These are phyloP conservation scores for Condylostoma magnum DNA, from an alignment of 169 alveolate species.

Conservation along the genomic window DNA sequence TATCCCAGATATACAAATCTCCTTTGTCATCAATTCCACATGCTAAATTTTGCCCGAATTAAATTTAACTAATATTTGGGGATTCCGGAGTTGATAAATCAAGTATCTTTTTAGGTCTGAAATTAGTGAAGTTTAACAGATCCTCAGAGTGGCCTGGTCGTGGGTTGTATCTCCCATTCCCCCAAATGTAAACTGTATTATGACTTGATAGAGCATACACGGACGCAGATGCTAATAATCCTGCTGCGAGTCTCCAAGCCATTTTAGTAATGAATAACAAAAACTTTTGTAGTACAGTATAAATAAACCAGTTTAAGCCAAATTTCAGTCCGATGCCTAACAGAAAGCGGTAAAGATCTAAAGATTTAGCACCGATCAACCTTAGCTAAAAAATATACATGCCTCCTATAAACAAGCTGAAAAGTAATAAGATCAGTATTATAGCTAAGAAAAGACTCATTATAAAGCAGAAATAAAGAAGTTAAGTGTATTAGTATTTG, in stretches of 20 bases:
- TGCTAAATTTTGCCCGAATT: slow-evolving; percentile 53
- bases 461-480: too few species aligned
- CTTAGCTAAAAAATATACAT: too few species aligned
- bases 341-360: too few species aligned
- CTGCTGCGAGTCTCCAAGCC: slow-evolving; percentile 14
- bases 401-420: too few species aligned
- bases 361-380: too few species aligned
- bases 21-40: slow-evolving; percentile 66
- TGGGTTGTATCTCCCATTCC: slow-evolving; percentile 63
- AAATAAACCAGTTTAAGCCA: too few species aligned
- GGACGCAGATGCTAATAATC: background rate
- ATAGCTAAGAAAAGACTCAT: too few species aligned
- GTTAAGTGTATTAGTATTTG: too few species aligned
- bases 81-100: slow-evolving; percentile 36
- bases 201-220: slow-evolving; percentile 39
- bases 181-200: slow-evolving; percentile 60
- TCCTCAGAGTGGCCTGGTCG: slow-evolving; percentile 43
- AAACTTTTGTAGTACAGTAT: slow-evolving; percentile 24
- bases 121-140: slow-evolving; percentile 55
- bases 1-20: slow-evolving; percentile 33
- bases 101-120: slow-evolving; percentile 47
- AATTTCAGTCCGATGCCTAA: too few species aligned
- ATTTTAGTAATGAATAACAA: background rate
- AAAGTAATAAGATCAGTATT: too few species aligned
- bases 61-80: slow-evolving; percentile 32